Conservation (phyloP, 495 filamentous ascomycete genomes). For the Podospora sp. region DNA sequence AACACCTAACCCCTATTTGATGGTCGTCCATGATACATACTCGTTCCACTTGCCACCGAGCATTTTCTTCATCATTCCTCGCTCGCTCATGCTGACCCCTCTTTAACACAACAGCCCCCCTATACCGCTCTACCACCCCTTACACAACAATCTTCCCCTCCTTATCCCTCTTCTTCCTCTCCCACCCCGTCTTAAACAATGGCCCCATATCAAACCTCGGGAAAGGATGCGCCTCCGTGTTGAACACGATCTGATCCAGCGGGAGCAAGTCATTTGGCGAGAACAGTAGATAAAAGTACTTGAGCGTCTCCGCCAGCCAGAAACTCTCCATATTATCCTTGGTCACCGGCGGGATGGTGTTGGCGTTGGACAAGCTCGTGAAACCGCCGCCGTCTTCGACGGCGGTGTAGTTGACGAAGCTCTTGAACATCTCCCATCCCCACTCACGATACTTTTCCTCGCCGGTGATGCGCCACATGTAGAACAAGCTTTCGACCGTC, state of each 20-base stretch:
- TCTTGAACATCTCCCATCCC: slow-evolving; percentile 98
- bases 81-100: too few species aligned
- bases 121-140: neutral
- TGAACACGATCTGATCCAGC: slow-evolving; percentile 83
- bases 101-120: neutral
- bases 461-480: slow-evolving; percentile 98
- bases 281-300: slow-evolving; percentile 97
- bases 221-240: slow-evolving; percentile 93
- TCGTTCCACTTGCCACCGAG: neutral
- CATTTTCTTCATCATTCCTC: too few species aligned
- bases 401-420: slow-evolving; percentile 80
- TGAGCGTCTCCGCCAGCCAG: slow-evolving; percentile 97
- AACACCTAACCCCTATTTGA: neutral
- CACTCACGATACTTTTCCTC: slow-evolving; percentile 89
- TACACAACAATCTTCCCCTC: slow-evolving; percentile 32
- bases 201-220: slow-evolving; percentile 80
- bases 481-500: slow-evolving; percentile 91
- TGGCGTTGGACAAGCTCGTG: slow-evolving; percentile 77
- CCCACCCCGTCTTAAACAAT: slow-evolving; percentile 86
- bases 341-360: slow-evolving; percentile 61
- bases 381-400: slow-evolving; percentile 78
- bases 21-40: neutral
- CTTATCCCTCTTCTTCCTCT: slow-evolving; percentile 63
- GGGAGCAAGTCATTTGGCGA: slow-evolving; percentile 81
- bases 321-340: slow-evolving; percentile 93